These are phyloP conservation scores for Wickerhamomyces bisporus DNA, from an alignment of 805 yeast genomes.

Conservation along the genomic window DNA sequence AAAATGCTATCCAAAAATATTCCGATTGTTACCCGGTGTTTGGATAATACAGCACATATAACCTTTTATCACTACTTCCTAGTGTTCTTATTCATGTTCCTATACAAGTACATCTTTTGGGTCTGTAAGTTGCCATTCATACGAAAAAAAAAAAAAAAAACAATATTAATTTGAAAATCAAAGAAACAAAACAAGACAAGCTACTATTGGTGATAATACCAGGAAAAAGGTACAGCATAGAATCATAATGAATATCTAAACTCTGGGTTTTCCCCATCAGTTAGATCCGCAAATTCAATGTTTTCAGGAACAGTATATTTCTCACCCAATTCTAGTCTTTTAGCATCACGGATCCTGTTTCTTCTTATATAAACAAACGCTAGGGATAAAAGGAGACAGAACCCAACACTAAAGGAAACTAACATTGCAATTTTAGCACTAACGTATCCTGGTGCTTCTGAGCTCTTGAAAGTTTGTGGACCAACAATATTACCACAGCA, in stretches of 20 bases:
- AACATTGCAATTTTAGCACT: slow-evolving; percentile 39
- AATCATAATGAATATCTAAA: slow-evolving; percentile 36
- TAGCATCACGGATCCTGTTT: slow-evolving; percentile 34
- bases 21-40: too few species aligned
- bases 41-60: too few species aligned
- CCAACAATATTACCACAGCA: slow-evolving; percentile 53
- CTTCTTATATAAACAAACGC: slow-evolving; percentile 27
- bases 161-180: too few species aligned
- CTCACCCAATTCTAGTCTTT: slow-evolving; percentile 15
- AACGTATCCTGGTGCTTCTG: slow-evolving; percentile 39
- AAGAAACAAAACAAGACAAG: too few species aligned
- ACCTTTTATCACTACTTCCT: too few species aligned
- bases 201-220: too few species aligned
- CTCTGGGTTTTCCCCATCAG: slow-evolving; percentile 48
- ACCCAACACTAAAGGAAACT: slow-evolving; percentile 28
- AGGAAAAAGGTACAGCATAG: too few species aligned
- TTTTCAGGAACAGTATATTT: slow-evolving; percentile 14
- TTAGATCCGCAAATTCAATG: slow-evolving; percentile 41
- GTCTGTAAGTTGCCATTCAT: too few species aligned
- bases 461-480: slow-evolving; percentile 42
- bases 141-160: too few species aligned
- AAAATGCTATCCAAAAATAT: too few species aligned
- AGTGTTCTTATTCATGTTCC: too few species aligned
- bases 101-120: too few species aligned
- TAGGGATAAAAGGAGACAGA: slow-evolving; percentile 24